Percentiles rank a stretch among this genome's conserved stretches.
These are phyloP conservation scores for Arthrobotrys entomopaga DNA, from an alignment of 2,329 filamentous ascomycete genomes.

Conservation along the genomic window DNA sequence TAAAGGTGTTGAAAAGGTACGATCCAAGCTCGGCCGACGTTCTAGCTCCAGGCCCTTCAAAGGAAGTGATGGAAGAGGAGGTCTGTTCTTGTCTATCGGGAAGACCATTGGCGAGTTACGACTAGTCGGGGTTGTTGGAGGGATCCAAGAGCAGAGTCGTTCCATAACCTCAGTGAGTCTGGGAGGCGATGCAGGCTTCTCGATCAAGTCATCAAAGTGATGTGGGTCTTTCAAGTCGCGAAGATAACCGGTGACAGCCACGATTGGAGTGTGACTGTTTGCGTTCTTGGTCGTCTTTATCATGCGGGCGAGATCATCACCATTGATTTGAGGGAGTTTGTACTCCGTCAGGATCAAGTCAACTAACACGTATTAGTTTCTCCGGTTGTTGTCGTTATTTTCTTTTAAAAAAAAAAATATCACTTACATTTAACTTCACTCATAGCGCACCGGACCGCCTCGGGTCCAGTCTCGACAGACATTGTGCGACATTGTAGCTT, in stretches of 20 bases:
- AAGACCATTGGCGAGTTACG: conserved; percentile 54
- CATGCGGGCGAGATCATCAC: conserved; percentile 95
- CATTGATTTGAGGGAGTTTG: conserved; percentile 92
- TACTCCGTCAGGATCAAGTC: conserved; percentile 99
- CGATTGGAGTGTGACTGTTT: conserved; percentile 92
- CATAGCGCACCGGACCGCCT: conserved; percentile 91
- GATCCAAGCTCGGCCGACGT: conserved; percentile 48
- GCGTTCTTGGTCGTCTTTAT: conserved; percentile 95
- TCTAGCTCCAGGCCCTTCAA: conserved; percentile 35
- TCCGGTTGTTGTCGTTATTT: too few relatives aligned
- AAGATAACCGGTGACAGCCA: conserved; percentile 96
- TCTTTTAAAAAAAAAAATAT: neutral
- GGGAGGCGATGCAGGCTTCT: conserved; percentile 93
- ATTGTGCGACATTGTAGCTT: conserved; percentile 95
- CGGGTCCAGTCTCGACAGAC: conserved; percentile 86
- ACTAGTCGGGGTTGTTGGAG: conserved; percentile 65
- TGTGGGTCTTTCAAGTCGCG: conserved; percentile 95
- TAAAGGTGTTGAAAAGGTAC: conserved; percentile 41
- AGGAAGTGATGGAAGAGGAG: conserved; percentile 64
- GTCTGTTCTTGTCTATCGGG: conserved; percentile 58
- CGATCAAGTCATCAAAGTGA: conserved; percentile 93
- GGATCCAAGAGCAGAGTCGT: conserved; percentile 91
- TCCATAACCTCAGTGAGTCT: conserved; percentile 90
- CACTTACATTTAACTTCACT: conserved; percentile 83
- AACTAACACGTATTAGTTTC: conserved; percentile 62